Evolutionary conservation across 2,329 filamentous ascomycete species (phyloP).

Genomic region (Bipolaris cookei): DNA sequence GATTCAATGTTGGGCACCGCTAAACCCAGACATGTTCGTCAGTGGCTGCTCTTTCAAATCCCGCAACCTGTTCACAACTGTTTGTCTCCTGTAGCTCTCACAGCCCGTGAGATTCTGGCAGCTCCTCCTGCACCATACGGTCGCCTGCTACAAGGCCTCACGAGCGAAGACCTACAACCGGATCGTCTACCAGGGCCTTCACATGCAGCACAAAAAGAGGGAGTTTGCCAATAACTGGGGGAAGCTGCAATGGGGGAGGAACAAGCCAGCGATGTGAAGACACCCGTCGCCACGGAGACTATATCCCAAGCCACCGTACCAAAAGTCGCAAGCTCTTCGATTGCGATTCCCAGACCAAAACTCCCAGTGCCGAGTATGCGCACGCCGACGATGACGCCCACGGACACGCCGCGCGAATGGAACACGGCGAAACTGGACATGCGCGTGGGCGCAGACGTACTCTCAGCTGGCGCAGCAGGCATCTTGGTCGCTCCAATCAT

Average conservation of each 20-base stretch:
- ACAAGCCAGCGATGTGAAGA: constrained; percentile 16
- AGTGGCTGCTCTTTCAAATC: constrained; percentile 12
- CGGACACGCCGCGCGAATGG: constrained; percentile 56
- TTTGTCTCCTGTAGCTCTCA: neutral
- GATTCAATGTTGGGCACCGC: constrained; percentile 11
- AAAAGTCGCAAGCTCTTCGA: constrained; percentile 7
- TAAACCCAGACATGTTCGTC: constrained; percentile 14
- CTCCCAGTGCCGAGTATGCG: constrained; percentile 8
- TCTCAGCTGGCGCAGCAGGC: constrained; percentile 74
- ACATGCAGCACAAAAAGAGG: constrained; percentile 41
- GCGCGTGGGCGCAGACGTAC: constrained; percentile 71
- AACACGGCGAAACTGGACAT: constrained; percentile 76
- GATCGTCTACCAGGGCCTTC: constrained; percentile 9
- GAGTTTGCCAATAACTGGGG: constrained; percentile 37
- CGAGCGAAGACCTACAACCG: neutral
- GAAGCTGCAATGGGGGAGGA: constrained; percentile 43
- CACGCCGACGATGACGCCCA: constrained; percentile 2
- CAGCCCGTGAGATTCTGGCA: neutral
- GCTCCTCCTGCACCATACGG: neutral
- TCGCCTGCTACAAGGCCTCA: neutral
- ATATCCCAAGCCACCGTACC: neutral
- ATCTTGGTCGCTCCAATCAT: constrained; percentile 82
- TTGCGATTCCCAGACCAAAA: constrained; percentile 12
- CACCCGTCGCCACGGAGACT: neutral
- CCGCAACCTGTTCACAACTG: constrained; percentile 1